A percentile compares a stretch with the other conserved stretches of the same genome.
These are phyloP conservation scores for Tilletia caries DNA, from an alignment of 1,284 basidiomycete species.

Conservation along the genomic window DNA sequence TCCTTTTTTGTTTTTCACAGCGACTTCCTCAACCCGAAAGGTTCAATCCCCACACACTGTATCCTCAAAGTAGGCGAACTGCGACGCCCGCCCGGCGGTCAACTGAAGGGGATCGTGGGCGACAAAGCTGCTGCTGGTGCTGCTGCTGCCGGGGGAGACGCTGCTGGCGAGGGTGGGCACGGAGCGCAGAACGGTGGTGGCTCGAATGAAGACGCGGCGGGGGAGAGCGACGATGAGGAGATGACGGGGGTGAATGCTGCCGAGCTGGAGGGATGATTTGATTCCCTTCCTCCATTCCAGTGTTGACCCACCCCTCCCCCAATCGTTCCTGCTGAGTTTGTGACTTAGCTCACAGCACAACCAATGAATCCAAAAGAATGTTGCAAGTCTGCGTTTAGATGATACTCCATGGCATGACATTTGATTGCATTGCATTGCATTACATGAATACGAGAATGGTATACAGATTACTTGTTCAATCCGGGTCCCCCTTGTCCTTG, in stretches of 20 bases:
- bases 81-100: slow-evolving; percentile 66
- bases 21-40: slow-evolving; percentile 54
- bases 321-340: too few relatives aligned
- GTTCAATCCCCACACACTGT: slow-evolving; percentile 52
- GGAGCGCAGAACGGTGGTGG: slow-evolving; percentile 54
- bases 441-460: too few relatives aligned
- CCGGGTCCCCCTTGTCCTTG: too few relatives aligned
- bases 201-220: slow-evolving; percentile 58
- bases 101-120: slow-evolving; percentile 61
- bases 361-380: too few relatives aligned
- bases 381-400: too few relatives aligned
- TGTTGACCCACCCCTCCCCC: too few relatives aligned
- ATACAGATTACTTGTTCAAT: too few relatives aligned
- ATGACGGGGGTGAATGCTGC: slow-evolving; percentile 59
- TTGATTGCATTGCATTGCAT: too few relatives aligned
- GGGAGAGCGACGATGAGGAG: slow-evolving; percentile 64
- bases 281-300: too few relatives aligned
- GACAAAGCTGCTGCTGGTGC: slow-evolving; percentile 57
- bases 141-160: not conserved
- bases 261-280: slow-evolving; percentile 67
- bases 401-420: too few relatives aligned
- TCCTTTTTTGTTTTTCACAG: not conserved
- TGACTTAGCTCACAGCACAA: too few relatives aligned
- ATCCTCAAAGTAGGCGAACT: slow-evolving; percentile 59
- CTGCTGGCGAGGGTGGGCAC: slow-evolving; percentile 31